Conservation (phyloP, 768 basidiomycete species). For the Mycena rosella region DNA sequence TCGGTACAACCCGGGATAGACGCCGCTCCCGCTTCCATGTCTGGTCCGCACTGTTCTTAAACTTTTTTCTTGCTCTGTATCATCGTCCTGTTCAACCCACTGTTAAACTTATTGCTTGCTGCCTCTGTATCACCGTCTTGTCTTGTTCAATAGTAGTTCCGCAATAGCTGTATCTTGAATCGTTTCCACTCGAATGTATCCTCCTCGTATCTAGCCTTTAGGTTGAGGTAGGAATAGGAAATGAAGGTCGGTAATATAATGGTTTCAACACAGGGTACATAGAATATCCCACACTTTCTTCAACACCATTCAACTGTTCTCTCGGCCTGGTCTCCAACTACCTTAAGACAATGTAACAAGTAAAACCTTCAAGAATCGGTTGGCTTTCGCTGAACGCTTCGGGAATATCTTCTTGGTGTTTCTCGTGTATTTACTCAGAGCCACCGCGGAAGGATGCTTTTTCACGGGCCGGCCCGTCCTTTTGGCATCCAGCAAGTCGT, state of each 20-base stretch:
- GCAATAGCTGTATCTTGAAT: conserved; percentile 8
- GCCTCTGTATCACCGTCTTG: conserved; percentile 10
- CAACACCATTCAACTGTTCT: too few species aligned
- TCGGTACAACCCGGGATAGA: conserved; percentile 55
- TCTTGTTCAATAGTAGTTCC: conserved; percentile 1
- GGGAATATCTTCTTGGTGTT: conserved; percentile 28
- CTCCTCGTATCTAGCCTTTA: too few species aligned
- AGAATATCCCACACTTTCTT: too few species aligned
- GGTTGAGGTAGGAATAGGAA: too few species aligned
- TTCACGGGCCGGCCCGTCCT: conserved; percentile 28
- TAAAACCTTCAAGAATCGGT: conserved; percentile 32
- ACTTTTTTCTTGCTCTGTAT: too few species aligned
- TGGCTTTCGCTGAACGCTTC: conserved; percentile 25
- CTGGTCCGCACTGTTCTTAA: too few species aligned
- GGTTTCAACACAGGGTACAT: too few species aligned
- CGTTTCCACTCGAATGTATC: conserved; percentile 1
- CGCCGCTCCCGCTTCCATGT: too few species aligned
- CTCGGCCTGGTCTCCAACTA: too few species aligned
- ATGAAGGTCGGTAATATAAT: too few species aligned
- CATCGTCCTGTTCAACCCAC: background rate
- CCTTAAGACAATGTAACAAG: conserved; percentile 30
- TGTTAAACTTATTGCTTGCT: conserved; percentile 8
- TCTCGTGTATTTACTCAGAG: conserved; percentile 19
- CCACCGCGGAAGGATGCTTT: conserved; percentile 18
- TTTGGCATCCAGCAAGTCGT: conserved; percentile 31